A percentile compares a stretch with the other conserved stretches of the same genome.
These are phyloP conservation scores for Paramecium tetraurelia DNA, from an alignment of 73 alveolate species.

Conservation along the genomic window DNA sequence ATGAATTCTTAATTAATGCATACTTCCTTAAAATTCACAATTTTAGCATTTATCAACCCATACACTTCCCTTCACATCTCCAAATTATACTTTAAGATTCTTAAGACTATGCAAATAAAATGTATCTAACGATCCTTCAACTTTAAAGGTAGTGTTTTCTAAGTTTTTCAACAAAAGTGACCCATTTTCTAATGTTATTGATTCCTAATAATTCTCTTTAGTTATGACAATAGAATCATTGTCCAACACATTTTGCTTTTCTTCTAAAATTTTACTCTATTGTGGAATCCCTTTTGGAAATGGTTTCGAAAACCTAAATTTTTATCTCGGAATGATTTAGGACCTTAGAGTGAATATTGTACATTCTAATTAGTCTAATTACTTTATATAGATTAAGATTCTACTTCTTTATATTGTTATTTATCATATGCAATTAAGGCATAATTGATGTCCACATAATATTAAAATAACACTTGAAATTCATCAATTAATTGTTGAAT, in stretches of 20 bases:
- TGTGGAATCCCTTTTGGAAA: background rate
- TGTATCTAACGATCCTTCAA: background rate
- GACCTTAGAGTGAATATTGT: constrained; percentile 18
- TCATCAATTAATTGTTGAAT: constrained; percentile 47
- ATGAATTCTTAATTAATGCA: constrained; percentile 91
- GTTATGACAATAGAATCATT: background rate
- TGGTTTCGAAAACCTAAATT: constrained; percentile 44
- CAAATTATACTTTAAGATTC: background rate
- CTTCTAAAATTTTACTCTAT: background rate
- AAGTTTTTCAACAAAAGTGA: background rate
- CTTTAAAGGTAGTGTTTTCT: background rate
- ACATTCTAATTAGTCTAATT: constrained; percentile 55
- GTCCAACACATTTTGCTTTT: background rate
- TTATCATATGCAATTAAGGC: constrained; percentile 61
- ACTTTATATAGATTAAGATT: background rate
- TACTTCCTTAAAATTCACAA: background rate
- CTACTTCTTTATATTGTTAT: constrained; percentile 58
- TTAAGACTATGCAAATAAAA: background rate
- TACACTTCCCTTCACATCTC: constrained; percentile 6
- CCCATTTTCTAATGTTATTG: background rate
- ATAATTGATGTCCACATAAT: constrained; percentile 50
- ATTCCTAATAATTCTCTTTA: background rate
- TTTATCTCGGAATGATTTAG: constrained; percentile 35
- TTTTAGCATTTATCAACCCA: constrained; percentile 44
- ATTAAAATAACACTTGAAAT: constrained; percentile 3